Percentiles rank a stretch among this genome's conserved stretches.
phyloP scores from a whole-genome alignment of 2,329 filamentous ascomycete species.

The Emmonsiellopsis sp. region DNA sequence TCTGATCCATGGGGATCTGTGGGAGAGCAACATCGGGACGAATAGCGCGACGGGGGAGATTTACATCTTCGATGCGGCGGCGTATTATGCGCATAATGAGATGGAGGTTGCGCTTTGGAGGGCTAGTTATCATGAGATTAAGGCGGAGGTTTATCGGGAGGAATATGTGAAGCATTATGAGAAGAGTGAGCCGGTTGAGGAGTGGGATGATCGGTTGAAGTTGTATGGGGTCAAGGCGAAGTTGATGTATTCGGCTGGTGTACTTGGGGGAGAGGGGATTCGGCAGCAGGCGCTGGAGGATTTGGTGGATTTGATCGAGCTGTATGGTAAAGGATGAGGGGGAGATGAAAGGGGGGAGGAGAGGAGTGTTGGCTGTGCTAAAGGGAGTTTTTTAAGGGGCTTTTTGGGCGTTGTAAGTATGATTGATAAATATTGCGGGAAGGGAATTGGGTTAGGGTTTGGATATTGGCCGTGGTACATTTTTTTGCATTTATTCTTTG shows the following conservation, averaged over 20 bases:
- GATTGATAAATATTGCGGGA: too few relatives aligned
- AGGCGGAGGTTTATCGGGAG: conserved; percentile 6
- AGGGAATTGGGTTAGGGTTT: too few relatives aligned
- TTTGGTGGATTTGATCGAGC: neutral
- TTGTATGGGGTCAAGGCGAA: conserved; percentile 20
- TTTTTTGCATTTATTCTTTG: too few relatives aligned
- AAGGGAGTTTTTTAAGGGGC: too few relatives aligned
- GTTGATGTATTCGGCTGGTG: conserved; percentile 8
- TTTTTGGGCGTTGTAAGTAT: too few relatives aligned
- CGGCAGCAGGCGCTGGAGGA: neutral
- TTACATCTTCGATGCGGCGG: conserved; percentile 26
- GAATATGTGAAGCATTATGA: conserved; percentile 12
- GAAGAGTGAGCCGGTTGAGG: conserved; percentile 19
- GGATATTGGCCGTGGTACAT: too few relatives aligned
- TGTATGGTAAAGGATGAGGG: neutral
- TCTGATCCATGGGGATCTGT: conserved; percentile 32
- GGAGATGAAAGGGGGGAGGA: too few relatives aligned
- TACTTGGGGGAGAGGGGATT: neutral
- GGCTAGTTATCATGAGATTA: conserved; percentile 12
- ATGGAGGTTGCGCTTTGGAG: conserved; percentile 26
- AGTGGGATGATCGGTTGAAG: conserved; percentile 24
- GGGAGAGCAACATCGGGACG: conserved; percentile 31
- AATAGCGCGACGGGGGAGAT: conserved; percentile 19
- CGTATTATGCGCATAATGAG: conserved; percentile 32
- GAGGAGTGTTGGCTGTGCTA: too few relatives aligned